phyloP scores from a whole-genome alignment of 192 early-diverging fungal species.

The Linnemannia elongata region DNA sequence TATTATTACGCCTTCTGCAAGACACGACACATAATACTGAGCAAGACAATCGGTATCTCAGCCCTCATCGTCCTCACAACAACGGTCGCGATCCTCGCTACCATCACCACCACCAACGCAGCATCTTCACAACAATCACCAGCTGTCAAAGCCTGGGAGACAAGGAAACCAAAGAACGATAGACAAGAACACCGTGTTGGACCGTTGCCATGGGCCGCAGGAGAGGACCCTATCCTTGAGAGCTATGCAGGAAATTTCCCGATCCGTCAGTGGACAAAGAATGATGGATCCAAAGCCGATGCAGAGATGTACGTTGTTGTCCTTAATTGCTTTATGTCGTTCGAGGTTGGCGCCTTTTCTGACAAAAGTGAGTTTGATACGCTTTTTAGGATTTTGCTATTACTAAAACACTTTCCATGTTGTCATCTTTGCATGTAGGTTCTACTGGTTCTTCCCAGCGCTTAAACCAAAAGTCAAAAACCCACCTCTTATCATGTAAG shows the following conservation, averaged over 20 bases:
- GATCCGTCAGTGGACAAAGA: not conserved
- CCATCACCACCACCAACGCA: not conserved
- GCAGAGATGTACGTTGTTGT: not conserved
- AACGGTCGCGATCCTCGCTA: not conserved
- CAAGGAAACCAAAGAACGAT: not conserved
- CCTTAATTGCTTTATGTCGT: not conserved
- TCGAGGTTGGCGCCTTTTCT: not conserved
- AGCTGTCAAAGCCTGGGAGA: not conserved
- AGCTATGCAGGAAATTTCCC: slow-evolving; percentile 15
- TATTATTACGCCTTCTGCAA: no score
- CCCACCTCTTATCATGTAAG: slow-evolving; percentile 74
- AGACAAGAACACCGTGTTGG: slow-evolving; percentile 13
- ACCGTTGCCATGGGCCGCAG: not conserved
- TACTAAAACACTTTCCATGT: slow-evolving; percentile 8
- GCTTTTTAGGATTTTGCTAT: not conserved
- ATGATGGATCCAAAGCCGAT: not conserved
- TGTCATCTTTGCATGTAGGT: slow-evolving; percentile 42
- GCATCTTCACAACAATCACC: not conserved
- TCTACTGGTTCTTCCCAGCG: slow-evolving; percentile 85
- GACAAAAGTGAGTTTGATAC: no score
- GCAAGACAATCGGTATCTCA: not conserved
- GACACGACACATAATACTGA: no score
- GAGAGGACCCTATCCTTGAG: slow-evolving; percentile 1
- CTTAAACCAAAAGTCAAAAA: slow-evolving; percentile 62
- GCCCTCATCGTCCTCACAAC: not conserved